Percentiles rank a stretch among this genome's conserved stretches.
phyloP scores from a whole-genome alignment of 2,329 filamentous ascomycete genomes.

The Curvularia spicifera region DNA sequence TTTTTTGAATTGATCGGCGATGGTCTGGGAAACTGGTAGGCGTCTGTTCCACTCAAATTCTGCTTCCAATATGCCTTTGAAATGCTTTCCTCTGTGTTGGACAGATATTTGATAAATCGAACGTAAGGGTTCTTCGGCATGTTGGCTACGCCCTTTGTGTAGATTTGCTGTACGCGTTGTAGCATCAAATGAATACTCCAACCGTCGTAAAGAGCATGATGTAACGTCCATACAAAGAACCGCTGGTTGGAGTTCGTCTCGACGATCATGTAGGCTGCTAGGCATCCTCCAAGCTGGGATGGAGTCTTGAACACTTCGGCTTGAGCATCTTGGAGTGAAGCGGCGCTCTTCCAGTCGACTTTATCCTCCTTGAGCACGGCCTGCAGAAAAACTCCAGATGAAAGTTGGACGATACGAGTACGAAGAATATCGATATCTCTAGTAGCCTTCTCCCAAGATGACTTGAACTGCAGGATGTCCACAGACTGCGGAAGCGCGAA shows the following conservation, averaged over 20 bases:
- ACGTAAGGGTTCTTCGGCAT: slow-evolving; percentile 35
- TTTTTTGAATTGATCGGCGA: slow-evolving; percentile 28
- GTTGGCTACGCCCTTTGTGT: slow-evolving; percentile 20
- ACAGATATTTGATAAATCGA: slow-evolving; percentile 46
- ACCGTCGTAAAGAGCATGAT: slow-evolving; percentile 53
- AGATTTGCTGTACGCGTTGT: slow-evolving; percentile 40
- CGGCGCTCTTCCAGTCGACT: slow-evolving; percentile 33
- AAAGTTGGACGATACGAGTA: slow-evolving; percentile 50
- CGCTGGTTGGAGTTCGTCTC: slow-evolving; percentile 17
- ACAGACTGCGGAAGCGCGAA: slow-evolving; percentile 50
- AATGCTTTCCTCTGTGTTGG: slow-evolving; percentile 23
- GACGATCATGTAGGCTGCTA: slow-evolving; percentile 40
- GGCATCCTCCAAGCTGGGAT: slow-evolving; percentile 29
- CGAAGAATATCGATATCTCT: slow-evolving; percentile 57
- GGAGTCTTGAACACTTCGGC: slow-evolving; percentile 26
- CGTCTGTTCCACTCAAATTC: slow-evolving; percentile 29
- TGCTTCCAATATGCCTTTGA: slow-evolving; percentile 46
- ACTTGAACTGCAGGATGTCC: slow-evolving; percentile 53
- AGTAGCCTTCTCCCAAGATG: slow-evolving; percentile 56
- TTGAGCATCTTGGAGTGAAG: slow-evolving; percentile 29
- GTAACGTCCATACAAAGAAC: slow-evolving; percentile 50
- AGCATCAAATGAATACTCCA: slow-evolving; percentile 44
- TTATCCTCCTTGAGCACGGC: slow-evolving; percentile 37
- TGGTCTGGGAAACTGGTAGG: slow-evolving; percentile 45
- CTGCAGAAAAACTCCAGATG: slow-evolving; percentile 39